phyloP scores from a whole-genome alignment of 768 basidiomycete species.

The Psilocybe cubensis region DNA sequence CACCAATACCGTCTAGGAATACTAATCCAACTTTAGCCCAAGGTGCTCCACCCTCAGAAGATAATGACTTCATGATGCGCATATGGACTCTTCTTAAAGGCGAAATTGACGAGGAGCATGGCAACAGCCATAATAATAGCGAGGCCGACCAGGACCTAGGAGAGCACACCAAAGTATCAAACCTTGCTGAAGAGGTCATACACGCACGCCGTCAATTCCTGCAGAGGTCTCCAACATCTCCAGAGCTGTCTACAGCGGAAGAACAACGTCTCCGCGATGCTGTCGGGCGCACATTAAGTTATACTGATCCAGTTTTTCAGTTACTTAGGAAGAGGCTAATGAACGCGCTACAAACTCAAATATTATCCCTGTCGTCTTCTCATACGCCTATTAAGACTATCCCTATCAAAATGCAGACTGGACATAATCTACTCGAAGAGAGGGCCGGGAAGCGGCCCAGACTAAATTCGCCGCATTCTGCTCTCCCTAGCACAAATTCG shows the following conservation, averaged over 20 bases:
- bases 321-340: slow-evolving; percentile 65
- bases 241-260: slow-evolving; percentile 35
- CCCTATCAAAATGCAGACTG: slow-evolving; percentile 40
- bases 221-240: slow-evolving; percentile 9
- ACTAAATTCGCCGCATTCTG: slow-evolving; percentile 14
- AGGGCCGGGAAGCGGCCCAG: slow-evolving; percentile 23
- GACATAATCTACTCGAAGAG: slow-evolving; percentile 24
- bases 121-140: slow-evolving; percentile 8
- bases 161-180: slow-evolving; percentile 54
- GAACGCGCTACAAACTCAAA: slow-evolving; percentile 35
- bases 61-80: slow-evolving; percentile 53
- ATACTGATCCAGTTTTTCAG: slow-evolving; percentile 67
- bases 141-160: slow-evolving; percentile 17
- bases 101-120: slow-evolving; percentile 51
- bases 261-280: slow-evolving; percentile 59
- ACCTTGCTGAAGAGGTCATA: slow-evolving; percentile 77
- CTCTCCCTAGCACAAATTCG: background rate
- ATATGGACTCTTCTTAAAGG: slow-evolving; percentile 67
- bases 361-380: slow-evolving; percentile 8
- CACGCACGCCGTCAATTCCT: slow-evolving; percentile 44
- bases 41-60: background rate
- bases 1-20: slow-evolving; percentile 29
- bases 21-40: slow-evolving; percentile 10
- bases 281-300: slow-evolving; percentile 64
- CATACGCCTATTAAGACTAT: slow-evolving; percentile 10